phyloP scores from a whole-genome alignment of 805 yeast species.

The Nakazawaea molendinolei region DNA sequence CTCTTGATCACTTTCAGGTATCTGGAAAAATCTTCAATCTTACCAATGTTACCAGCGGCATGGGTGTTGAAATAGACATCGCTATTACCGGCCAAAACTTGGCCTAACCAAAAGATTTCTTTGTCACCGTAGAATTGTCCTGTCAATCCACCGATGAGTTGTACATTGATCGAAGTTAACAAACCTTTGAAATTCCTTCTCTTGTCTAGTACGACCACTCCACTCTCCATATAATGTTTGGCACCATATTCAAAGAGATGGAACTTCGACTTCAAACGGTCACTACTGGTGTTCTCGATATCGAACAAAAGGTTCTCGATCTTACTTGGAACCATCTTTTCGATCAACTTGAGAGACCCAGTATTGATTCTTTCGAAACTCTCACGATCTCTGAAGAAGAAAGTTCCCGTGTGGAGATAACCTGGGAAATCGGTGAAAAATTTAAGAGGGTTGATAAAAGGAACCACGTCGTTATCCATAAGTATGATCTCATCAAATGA shows the following conservation, averaged over 20 bases:
- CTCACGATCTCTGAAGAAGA: conserved; percentile 46
- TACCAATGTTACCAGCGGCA: conserved; percentile 54
- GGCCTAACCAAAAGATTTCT: conserved; percentile 71
- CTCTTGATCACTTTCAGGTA: conserved; percentile 2
- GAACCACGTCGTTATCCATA: conserved; percentile 47
- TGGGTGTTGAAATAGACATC: conserved; percentile 41
- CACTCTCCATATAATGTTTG: conserved; percentile 43
- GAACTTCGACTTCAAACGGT: conserved; percentile 20
- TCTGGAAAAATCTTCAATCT: conserved; percentile 13
- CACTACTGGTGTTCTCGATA: conserved; percentile 28
- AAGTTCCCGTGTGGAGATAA: conserved; percentile 30
- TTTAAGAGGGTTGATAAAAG: conserved; percentile 27
- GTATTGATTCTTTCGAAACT: conserved; percentile 20
- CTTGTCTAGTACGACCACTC: conserved; percentile 40
- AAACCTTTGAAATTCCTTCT: conserved; percentile 42
- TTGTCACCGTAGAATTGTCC: conserved; percentile 72
- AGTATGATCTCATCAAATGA: conserved; percentile 50
- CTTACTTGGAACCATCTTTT: conserved; percentile 38
- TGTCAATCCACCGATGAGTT: conserved; percentile 33
- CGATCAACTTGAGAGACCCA: conserved; percentile 36
- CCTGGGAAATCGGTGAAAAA: conserved; percentile 28
- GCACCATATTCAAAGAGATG: conserved; percentile 35
- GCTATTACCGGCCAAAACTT: conserved; percentile 50
- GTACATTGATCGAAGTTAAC: conserved; percentile 34
- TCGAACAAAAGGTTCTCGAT: conserved; percentile 31